Percentiles rank a stretch among this genome's conserved stretches.
Conservation (phyloP, 2,329 filamentous ascomycete species). For the Knufia petricola region DNA sequence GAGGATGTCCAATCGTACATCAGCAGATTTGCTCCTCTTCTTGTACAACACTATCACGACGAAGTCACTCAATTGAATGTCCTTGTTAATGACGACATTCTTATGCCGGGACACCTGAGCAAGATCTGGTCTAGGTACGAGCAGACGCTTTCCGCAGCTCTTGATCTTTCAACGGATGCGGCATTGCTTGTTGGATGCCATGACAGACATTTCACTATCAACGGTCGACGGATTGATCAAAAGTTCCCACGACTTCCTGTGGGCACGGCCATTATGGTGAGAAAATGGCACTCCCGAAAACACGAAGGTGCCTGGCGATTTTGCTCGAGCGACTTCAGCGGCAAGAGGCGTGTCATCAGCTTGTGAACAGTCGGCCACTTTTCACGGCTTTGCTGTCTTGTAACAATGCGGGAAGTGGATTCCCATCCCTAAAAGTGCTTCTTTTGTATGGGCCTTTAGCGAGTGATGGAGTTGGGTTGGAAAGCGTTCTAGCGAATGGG, state of each 20-base stretch:
- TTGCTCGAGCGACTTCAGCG: conserved; percentile 19
- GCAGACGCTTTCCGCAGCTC: conserved; percentile 10
- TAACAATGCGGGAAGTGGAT: no score
- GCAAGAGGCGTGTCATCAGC: conserved; percentile 6
- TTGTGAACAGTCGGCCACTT: no score
- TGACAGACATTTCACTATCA: conserved; percentile 21
- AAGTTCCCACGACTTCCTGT: conserved; percentile 9
- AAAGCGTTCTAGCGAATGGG: background rate
- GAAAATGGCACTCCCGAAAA: conserved; percentile 17
- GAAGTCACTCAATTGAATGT: conserved; percentile 21
- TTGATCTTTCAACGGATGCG: conserved; percentile 14
- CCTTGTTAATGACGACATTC: conserved; percentile 13
- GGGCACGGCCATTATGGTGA: conserved; percentile 13
- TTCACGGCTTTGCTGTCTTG: background rate
- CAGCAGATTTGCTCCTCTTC: conserved; percentile 18
- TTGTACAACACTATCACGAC: conserved; percentile 24
- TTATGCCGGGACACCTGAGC: conserved; percentile 18
- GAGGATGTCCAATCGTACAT: conserved; percentile 9
- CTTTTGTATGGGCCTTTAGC: conserved; percentile 11
- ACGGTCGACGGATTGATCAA: conserved; percentile 8
- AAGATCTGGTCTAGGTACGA: conserved; percentile 20
- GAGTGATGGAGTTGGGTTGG: conserved; percentile 11
- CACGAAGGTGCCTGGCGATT: conserved; percentile 19
- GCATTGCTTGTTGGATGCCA: conserved; percentile 20
- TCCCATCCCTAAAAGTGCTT: no score